phyloP scores from a whole-genome alignment of 202 grass and related monocot species.

The Carex arenaria region DNA sequence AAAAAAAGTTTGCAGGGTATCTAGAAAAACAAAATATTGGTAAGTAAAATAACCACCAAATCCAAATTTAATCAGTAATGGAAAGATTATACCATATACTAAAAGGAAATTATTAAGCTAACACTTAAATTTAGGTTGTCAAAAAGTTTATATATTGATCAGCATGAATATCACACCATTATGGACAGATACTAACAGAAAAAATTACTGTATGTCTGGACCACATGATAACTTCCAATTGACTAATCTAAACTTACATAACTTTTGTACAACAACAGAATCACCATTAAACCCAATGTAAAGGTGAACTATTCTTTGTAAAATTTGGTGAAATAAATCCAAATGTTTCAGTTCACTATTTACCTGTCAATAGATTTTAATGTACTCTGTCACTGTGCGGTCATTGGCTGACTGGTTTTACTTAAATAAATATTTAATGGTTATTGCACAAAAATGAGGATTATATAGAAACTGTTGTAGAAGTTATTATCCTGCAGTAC shows the following conservation, averaged over 20 bases:
- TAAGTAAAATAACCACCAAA: background rate
- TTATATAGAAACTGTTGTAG: background rate
- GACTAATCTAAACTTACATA: background rate
- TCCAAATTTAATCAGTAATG: background rate
- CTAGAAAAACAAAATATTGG: background rate
- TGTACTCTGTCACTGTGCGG: background rate
- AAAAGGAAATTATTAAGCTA: background rate
- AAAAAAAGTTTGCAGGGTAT: background rate
- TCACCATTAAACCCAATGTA: background rate
- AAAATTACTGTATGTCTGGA: background rate
- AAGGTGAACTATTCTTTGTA: background rate
- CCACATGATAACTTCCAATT: background rate
- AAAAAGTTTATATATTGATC: background rate
- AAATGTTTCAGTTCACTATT: background rate
- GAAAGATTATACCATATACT: background rate
- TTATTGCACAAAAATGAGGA: background rate
- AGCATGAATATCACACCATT: background rate
- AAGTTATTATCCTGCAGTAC: background rate
- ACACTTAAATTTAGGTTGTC: background rate
- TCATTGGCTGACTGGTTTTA: background rate
- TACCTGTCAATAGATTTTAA: background rate
- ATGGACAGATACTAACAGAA: background rate
- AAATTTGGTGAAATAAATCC: background rate
- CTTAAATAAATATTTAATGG: background rate
- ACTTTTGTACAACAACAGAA: background rate